Conservation (phyloP, 1,284 basidiomycete genomes). For the Microbotryum violaceum region DNA sequence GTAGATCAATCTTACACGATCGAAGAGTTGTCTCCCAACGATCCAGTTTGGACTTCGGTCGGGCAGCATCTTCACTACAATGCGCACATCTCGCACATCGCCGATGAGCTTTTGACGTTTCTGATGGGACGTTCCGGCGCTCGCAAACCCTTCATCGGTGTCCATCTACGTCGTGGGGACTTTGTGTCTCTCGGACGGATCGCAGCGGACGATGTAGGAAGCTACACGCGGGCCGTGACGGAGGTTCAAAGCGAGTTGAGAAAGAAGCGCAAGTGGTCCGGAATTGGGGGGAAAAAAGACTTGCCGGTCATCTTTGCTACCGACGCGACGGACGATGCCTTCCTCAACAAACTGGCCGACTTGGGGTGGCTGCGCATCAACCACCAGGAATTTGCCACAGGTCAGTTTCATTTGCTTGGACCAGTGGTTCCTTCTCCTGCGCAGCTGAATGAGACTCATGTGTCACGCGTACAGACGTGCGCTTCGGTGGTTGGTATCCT, state of each 20-base stretch:
- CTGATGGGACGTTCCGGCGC: conserved; percentile 16
- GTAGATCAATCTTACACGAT: conserved; percentile 24
- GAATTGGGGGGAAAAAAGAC: not conserved
- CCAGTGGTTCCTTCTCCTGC: not conserved
- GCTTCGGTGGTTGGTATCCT: conserved; percentile 26
- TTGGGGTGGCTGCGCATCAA: conserved; percentile 24
- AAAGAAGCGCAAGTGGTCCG: not conserved
- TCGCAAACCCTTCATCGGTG: conserved; percentile 18
- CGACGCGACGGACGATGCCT: conserved; percentile 21
- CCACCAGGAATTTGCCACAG: conserved; percentile 10
- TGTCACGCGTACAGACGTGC: not conserved
- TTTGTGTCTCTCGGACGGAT: conserved; percentile 15
- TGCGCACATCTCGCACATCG: conserved; percentile 22
- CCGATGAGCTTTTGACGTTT: conserved; percentile 25
- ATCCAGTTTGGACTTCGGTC: conserved; percentile 25
- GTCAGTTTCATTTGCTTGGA: not conserved
- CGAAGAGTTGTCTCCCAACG: conserved; percentile 25
- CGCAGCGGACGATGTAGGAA: conserved; percentile 13
- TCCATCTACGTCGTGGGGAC: conserved; percentile 25
- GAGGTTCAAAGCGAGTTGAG: conserved; percentile 9
- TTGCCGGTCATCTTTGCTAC: conserved; percentile 24
- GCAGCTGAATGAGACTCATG: too few species aligned
- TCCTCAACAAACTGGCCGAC: conserved; percentile 16
- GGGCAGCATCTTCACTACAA: conserved; percentile 23
- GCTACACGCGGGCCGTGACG: conserved; percentile 12